Evolutionary conservation across 306 rosid genomes (phyloP).

Genomic region (Glycine latifolia): DNA sequence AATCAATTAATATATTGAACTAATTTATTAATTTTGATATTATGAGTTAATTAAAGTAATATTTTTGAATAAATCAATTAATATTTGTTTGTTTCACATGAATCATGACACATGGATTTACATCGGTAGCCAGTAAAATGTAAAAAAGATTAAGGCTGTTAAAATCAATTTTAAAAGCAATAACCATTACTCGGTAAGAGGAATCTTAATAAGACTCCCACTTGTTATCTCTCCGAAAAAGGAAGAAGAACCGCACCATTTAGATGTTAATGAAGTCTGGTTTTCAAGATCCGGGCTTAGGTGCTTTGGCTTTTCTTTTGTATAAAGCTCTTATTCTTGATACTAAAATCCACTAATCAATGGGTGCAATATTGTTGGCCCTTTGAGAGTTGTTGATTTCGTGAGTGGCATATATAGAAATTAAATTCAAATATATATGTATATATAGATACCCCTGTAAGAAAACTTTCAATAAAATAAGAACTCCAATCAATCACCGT

Average conservation of each 20-base stretch:
- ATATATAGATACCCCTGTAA: not conserved
- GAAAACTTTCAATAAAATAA: not conserved
- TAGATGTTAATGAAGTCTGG: constrained; percentile 19
- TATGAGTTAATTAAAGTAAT: no score
- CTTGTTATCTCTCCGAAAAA: not conserved
- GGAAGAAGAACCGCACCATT: constrained; percentile 13
- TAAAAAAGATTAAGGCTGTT: no score
- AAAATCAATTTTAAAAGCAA: no score
- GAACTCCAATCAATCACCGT: constrained; percentile 4
- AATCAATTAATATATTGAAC: no score
- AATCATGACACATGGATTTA: no score
- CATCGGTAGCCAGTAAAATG: not conserved
- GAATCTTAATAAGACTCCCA: constrained; percentile 37
- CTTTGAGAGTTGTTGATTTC: constrained; percentile 17
- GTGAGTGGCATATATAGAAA: not conserved
- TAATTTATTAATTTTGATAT: no score
- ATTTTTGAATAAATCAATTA: no score
- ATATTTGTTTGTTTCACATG: no score
- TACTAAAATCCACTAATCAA: constrained; percentile 21
- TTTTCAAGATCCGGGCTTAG: constrained; percentile 18
- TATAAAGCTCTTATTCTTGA: not conserved
- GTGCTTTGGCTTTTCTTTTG: constrained; percentile 27
- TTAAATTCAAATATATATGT: not conserved
- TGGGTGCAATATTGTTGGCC: constrained; percentile 1
- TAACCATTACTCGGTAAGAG: not conserved